These are phyloP conservation scores for Sclerotinia subarctica DNA, from an alignment of 2,329 filamentous ascomycete species.

Conservation along the genomic window DNA sequence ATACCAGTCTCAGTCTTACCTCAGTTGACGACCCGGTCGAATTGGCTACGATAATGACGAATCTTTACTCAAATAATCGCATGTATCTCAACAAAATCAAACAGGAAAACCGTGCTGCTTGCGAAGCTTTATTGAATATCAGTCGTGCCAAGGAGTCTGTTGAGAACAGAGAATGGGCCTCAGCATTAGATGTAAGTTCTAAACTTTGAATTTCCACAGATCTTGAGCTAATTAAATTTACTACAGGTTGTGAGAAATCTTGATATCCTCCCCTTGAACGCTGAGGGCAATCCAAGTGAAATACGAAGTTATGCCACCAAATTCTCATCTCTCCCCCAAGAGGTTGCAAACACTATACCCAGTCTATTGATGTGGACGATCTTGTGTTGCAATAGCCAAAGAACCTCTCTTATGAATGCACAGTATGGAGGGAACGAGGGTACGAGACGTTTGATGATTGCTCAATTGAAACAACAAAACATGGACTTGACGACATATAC, in stretches of 20 bases:
- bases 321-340: slow-evolving; percentile 74
- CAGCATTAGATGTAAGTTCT: slow-evolving; percentile 62
- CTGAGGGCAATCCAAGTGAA: slow-evolving; percentile 68
- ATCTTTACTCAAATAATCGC: slow-evolving; percentile 58
- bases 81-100: slow-evolving; percentile 60
- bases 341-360: slow-evolving; percentile 84
- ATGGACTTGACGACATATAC: slow-evolving; percentile 93
- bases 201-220: slow-evolving; percentile 15
- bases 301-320: slow-evolving; percentile 79
- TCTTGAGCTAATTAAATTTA: slow-evolving; percentile 26
- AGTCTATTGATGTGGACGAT: slow-evolving; percentile 94
- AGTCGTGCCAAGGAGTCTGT: slow-evolving; percentile 58
- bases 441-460: slow-evolving; percentile 60
- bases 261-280: slow-evolving; percentile 75
- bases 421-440: slow-evolving; percentile 73
- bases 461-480: slow-evolving; percentile 73
- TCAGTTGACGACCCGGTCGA: slow-evolving; percentile 64
- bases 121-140: slow-evolving; percentile 58
- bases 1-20: slow-evolving; percentile 56
- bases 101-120: slow-evolving; percentile 54
- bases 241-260: slow-evolving; percentile 68
- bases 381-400: slow-evolving; percentile 75
- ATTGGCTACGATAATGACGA: slow-evolving; percentile 60
- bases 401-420: slow-evolving; percentile 65
- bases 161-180: slow-evolving; percentile 55